Conservation (phyloP, 2,329 filamentous ascomycete species). For the Monosporascus ibericus region DNA sequence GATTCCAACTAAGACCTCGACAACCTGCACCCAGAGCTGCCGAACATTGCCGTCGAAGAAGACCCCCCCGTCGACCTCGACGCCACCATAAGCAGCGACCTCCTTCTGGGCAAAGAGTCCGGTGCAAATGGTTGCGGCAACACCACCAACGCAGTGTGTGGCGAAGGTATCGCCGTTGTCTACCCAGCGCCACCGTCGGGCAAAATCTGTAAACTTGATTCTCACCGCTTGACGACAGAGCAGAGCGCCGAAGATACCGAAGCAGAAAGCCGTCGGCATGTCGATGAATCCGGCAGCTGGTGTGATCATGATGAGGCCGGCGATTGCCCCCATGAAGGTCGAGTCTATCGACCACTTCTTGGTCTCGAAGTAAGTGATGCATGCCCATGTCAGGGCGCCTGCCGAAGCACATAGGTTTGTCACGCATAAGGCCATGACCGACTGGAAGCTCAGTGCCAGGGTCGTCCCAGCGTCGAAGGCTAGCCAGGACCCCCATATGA, state of each 20-base stretch:
- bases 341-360: slow-evolving; percentile 39
- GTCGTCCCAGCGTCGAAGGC: slow-evolving; percentile 46
- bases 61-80: slow-evolving; percentile 31
- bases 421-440: slow-evolving; percentile 42
- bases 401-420: slow-evolving; percentile 43
- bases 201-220: slow-evolving; percentile 45
- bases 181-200: slow-evolving; percentile 42
- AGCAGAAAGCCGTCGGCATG: slow-evolving; percentile 40
- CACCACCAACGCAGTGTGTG: slow-evolving; percentile 46
- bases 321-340: slow-evolving; percentile 47
- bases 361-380: slow-evolving; percentile 34
- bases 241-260: slow-evolving; percentile 39
- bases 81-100: slow-evolving; percentile 24
- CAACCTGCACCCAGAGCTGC: slow-evolving; percentile 43
- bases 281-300: slow-evolving; percentile 41
- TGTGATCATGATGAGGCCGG: slow-evolving; percentile 46
- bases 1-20: slow-evolving; percentile 33
- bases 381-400: slow-evolving; percentile 40
- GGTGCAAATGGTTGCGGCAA: slow-evolving; percentile 43
- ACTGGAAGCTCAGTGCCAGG: slow-evolving; percentile 42
- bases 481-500: slow-evolving; percentile 46
- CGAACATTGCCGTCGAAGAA: slow-evolving; percentile 46
- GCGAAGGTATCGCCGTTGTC: slow-evolving; percentile 51
- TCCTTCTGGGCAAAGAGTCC: slow-evolving; percentile 44
- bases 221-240: slow-evolving; percentile 44